Evolutionary conservation across 2,329 filamentous ascomycete species (phyloP).

Genomic region (Ophidiomyces ophidiicola): DNA sequence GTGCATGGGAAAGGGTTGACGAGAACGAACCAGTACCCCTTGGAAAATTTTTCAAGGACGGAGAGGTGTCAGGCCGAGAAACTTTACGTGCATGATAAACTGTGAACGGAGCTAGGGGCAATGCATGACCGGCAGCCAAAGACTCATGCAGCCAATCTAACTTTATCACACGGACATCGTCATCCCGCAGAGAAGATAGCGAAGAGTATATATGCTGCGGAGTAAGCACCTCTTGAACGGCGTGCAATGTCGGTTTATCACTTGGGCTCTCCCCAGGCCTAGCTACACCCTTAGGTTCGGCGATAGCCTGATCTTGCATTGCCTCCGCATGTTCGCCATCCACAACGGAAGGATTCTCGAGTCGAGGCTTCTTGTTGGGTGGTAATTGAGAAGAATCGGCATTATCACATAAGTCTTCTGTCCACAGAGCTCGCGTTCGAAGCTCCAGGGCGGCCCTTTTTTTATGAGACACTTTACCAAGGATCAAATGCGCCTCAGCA

Average conservation of each 20-base stretch:
- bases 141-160: conserved; percentile 45
- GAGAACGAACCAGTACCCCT: conserved; percentile 9
- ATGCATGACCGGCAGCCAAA: conserved; percentile 28
- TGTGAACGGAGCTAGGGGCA: conserved; percentile 39
- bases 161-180: conserved; percentile 37
- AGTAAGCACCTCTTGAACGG: too few relatives aligned
- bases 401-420: conserved; percentile 25
- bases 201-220: conserved; percentile 1
- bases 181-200: background rate
- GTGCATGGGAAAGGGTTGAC: conserved; percentile 11
- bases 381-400: conserved; percentile 14
- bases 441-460: conserved; percentile 68
- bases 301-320: conserved; percentile 16
- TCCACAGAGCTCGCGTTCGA: conserved; percentile 50
- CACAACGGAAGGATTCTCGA: conserved; percentile 11
- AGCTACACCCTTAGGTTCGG: too few relatives aligned
- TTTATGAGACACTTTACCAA: conserved; percentile 60
- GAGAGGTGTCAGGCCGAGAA: conserved; percentile 8
- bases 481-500: conserved; percentile 57
- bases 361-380: conserved; percentile 21
- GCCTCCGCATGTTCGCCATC: conserved; percentile 1
- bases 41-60: conserved; percentile 8
- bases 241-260: too few relatives aligned
- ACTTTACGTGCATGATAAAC: conserved; percentile 38
- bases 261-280: too few relatives aligned